Base-by-base conservation (phyloP, 2,329 filamentous ascomycete species). In the Diaporthe helianthi region DNA sequence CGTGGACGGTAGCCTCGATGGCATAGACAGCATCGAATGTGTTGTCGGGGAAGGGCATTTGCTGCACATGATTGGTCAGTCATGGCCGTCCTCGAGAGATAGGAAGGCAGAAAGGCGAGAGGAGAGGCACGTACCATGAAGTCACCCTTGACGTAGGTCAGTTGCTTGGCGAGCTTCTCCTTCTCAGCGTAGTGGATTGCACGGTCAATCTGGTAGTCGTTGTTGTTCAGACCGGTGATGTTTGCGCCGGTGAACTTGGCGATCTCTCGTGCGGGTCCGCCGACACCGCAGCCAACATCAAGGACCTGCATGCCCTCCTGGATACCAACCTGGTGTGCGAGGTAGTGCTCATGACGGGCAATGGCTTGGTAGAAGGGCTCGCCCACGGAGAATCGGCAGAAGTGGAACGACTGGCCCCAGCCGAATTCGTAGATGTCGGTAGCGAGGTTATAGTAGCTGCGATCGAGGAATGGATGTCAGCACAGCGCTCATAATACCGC, bases 151-250 rank as follows among this genome's bases (percentile, higher is more conserved):
- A 93, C 91, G 76, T 93, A 98, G 72, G 86, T 87, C 74, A 97
- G 84, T 83, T 97, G 93, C 77, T 93, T 81, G 1, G 90, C 86
- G 65, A 98, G 84, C 64, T 91, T 90, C 82, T 97, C 93, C 81
- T 93, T 93, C 72, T 87, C 82, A 3, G 94, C 93, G 78, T 98
- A 97, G 67, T 87, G 85, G 17, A 90, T 94, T n/a, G 94, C 95
- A 73, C 96, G 93, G 79, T 98, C 89, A 74, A 98, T 97, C 84
- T 98, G 96, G 85, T 99, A 99, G 83, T 98, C 93, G 82, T 98
- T 98, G 89, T 98, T 98, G 89, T 98, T 99, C 79, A 98, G 83
- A 52, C 96, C 96, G 29, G 93, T 91, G 72, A 98, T 88, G 76
- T 98, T 93, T 75, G 89, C 92, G 71, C 93, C 95, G 13, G 93